These are phyloP conservation scores for Paracoccidioides brasiliensis DNA, from an alignment of 2,329 filamentous ascomycete species.

Conservation along the genomic window DNA sequence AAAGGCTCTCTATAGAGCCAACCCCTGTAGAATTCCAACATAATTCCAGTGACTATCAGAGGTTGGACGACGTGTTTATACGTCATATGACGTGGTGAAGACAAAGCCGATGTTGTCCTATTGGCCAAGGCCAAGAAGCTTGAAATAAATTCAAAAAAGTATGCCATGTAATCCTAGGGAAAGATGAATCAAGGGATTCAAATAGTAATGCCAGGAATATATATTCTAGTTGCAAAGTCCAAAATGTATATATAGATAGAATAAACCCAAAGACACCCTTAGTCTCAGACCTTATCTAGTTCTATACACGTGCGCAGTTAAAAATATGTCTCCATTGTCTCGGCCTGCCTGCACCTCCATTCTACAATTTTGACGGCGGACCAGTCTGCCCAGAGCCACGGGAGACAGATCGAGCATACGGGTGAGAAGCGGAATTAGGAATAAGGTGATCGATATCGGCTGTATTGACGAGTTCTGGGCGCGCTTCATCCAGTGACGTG, in stretches of 20 bases:
- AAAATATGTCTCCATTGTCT: slow-evolving; percentile 2
- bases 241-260: no score
- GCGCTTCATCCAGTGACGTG: slow-evolving; percentile 31
- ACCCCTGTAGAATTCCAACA: slow-evolving; percentile 11
- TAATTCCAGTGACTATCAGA: slow-evolving; percentile 11
- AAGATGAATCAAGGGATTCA: no score
- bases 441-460: slow-evolving; percentile 40
- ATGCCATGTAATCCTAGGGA: no score
- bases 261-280: neutral
- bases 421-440: slow-evolving; percentile 27
- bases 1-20: slow-evolving; percentile 12
- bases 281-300: neutral
- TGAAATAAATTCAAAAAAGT: no score
- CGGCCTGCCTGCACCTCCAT: slow-evolving; percentile 2
- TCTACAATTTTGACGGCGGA: slow-evolving; percentile 18
- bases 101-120: no score
- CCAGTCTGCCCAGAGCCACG: slow-evolving; percentile 14
- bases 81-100: slow-evolving; percentile 6
- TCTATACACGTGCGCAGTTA: neutral
- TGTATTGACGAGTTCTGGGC: slow-evolving; percentile 34
- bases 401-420: slow-evolving; percentile 28
- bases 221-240: no score
- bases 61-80: slow-evolving; percentile 2
- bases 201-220: no score
- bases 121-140: no score